These are phyloP conservation scores for Podospora fimiseda DNA, from an alignment of 495 filamentous ascomycete species.

Conservation along the genomic window DNA sequence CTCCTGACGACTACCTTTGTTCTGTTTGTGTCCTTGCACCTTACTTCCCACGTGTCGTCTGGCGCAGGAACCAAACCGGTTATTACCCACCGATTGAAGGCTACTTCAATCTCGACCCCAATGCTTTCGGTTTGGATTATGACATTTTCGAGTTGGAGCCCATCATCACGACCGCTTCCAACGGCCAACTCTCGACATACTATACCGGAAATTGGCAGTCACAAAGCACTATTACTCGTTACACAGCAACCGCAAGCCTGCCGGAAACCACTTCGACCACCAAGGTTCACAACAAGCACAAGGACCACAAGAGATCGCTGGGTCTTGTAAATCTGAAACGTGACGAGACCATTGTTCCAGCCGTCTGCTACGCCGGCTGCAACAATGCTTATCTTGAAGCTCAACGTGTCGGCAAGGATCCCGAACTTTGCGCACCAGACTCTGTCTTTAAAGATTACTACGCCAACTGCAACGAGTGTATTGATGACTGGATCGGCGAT, in stretches of 20 bases:
- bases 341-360: conserved; percentile 31
- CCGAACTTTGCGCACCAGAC: conserved; percentile 36
- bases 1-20: conserved; percentile 49
- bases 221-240: conserved; percentile 37
- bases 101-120: conserved; percentile 61
- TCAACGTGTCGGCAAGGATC: conserved; percentile 39
- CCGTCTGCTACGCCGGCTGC: conserved; percentile 49
- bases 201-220: conserved; percentile 43
- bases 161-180: conserved; percentile 11
- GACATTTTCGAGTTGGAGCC: conserved; percentile 48
- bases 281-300: conserved; percentile 2
- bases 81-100: conserved; percentile 47
- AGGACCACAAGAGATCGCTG: too few relatives aligned
- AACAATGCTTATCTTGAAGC: conserved; percentile 44
- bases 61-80: conserved; percentile 37
- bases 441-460: conserved; percentile 37
- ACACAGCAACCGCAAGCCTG: conserved; percentile 19
- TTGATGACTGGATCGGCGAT: conserved; percentile 11
- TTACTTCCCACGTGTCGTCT: conserved; percentile 30
- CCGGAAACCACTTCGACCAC: conserved; percentile 2
- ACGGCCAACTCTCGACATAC: conserved; percentile 26
- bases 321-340: too few relatives aligned
- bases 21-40: conserved; percentile 48
- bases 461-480: conserved; percentile 37
- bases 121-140: conserved; percentile 55